Evolutionary conservation across 2,329 filamentous ascomycete genomes (phyloP), one percentile per base, ranked within the genome.

Genomic region (Xylariaceae sp.): DNA sequence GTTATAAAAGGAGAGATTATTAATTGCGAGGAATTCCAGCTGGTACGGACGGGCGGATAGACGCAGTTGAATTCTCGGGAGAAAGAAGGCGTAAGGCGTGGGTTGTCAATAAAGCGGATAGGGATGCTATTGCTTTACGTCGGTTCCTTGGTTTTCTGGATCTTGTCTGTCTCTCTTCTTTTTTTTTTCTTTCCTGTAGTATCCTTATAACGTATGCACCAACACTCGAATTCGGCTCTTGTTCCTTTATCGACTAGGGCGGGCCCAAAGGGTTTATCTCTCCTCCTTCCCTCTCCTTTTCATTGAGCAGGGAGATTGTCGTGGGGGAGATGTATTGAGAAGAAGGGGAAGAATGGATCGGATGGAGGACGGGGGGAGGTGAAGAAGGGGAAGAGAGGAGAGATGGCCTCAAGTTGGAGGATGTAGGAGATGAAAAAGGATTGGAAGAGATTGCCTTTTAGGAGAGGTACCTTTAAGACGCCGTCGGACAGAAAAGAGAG

Each of bases 271-370:
- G 65, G 58, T 61, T 63, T 65, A 66, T 68, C 68, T 73, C 70
- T 72, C 69, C 67, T 72, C 69, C 67, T 68, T 71, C 66, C 68
- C 71, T 70, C 68, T 68, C 68, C 65, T 68, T 66, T 63, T 65
- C 55, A 66, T 65, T 65, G 58, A 64, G 60, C 62, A 67, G 61
- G 77, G 79, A 81, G 77, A 75, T 77, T 75, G 73, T 76, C 72
- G 76, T 63, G 8, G 61, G 64, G 66, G 67, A 68, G 66, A 66
- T 64, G 61, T 64, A 59, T 68, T 59, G 65, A 75, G 76, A 76
- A 77, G 61, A 65, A 79, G 77, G 75, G 76, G 82, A 82, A 76
- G 79, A 81, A 78, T 81, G 78, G 78, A 78, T 76, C 74, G 73
- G 76, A 76, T 73, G 68, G 69, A 70, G 68, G 71, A 73, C 72